Conservation (phyloP, 805 yeast genomes). For the Komagataella phaffii region DNA sequence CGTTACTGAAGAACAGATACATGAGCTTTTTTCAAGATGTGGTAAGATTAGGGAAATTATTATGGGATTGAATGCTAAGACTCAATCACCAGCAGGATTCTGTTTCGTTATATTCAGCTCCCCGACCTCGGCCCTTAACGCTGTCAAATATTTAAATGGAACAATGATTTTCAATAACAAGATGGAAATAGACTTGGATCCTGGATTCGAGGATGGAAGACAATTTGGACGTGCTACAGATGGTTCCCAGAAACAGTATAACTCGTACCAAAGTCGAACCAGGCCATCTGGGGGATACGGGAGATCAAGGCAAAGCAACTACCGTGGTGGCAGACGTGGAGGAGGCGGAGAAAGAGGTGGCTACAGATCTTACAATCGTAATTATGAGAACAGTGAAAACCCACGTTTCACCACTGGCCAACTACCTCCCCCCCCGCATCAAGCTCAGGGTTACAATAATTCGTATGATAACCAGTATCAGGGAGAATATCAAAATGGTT, state of each 20-base stretch:
- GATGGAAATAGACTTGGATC: conserved; percentile 83
- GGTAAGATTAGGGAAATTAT: conserved; percentile 71
- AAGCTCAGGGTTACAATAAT: not conserved
- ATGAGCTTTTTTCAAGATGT: conserved; percentile 72
- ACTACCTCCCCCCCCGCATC: conserved; percentile 4
- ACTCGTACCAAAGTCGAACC: conserved; percentile 2
- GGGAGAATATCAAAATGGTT: not conserved
- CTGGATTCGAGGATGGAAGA: conserved; percentile 91
- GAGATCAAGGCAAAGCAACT: not conserved
- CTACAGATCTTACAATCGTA: conserved; percentile 25
- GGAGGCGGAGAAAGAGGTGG: conserved; percentile 34
- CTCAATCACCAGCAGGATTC: conserved; percentile 92
- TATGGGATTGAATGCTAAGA: conserved; percentile 90
- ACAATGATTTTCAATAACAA: conserved; percentile 76
- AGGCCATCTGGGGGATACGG: conserved; percentile 11
- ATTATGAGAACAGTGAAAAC: conserved; percentile 1
- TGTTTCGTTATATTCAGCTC: conserved; percentile 75
- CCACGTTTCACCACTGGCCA: conserved; percentile 2
- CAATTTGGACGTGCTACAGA: conserved; percentile 88
- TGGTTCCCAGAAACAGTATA: conserved; percentile 66
- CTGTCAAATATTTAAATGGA: conserved; percentile 70
- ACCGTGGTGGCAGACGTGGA: not conserved
- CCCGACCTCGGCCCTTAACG: conserved; percentile 62
- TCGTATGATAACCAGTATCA: conserved; percentile 1
- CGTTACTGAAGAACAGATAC: conserved; percentile 91